Base-by-base conservation (phyloP, 306 rosid species). In the Datisca glomerata region DNA sequence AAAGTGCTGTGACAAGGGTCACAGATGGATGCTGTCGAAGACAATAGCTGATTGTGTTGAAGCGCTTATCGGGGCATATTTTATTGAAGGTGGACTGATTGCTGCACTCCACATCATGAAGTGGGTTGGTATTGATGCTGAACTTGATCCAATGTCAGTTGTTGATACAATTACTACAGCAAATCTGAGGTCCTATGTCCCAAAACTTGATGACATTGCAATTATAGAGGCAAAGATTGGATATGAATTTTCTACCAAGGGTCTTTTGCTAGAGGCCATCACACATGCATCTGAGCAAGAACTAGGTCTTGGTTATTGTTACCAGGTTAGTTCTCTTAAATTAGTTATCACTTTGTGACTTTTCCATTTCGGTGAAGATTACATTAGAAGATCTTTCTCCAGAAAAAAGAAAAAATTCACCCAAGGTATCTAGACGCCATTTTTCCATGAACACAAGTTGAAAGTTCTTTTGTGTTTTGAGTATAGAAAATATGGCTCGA, bases 31-130 rank as follows among this genome's bases (percentile, higher is more conserved):
- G 76, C 61, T 74, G 49, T 89, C 96, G 7, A 89, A 89, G 49
- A 80, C 93, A 8, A 65, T 84, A 63, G 64, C 98, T 24, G 98
- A 89, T 62, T 84, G 95, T 49, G 92, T 68, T 52, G 98, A 89
- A 78, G 93, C 96, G 64, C 78, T 89, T 18, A 68, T 89, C 33
- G 98, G 96, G 43, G 98, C 95, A 2, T 84, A 89, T 63, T 73
- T 70, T 64, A 78, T 80, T 18, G 74, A 63, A 20, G 93, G 93
- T 49, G 98, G 98, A 33, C 60, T 84, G 42, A 4, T 57, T 67
- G 91, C 92, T 54, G 73, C 92, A 40, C 58, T 84, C 56, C 79
- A 73, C 63, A 33, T 80, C 60, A 80, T 89, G 80, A 89, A 78
- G 57, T 89, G 98, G 96, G 68, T 80, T 21, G 69, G 74, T 17